Percentiles rank a stretch among this genome's conserved stretches.
Evolutionary conservation across 1,139 yeast species (phyloP).

Genomic region (Wickerhamomyces sp.): DNA sequence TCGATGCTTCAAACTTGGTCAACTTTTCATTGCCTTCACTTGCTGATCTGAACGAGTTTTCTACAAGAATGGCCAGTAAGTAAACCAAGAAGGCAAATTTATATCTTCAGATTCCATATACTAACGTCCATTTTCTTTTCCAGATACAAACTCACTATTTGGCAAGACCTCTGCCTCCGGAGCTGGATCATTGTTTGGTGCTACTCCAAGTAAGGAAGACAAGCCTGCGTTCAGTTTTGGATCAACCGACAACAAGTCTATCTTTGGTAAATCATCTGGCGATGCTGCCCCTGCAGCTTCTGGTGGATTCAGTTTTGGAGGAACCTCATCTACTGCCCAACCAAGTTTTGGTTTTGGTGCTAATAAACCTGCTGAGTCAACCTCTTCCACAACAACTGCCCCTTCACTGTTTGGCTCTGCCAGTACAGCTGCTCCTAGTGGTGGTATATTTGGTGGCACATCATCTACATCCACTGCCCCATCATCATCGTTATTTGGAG

Average conservation of each 20-base stretch:
- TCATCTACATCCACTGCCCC: background rate
- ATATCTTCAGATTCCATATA: background rate
- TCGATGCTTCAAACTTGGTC: background rate
- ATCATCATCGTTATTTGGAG: background rate
- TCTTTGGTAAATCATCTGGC: background rate
- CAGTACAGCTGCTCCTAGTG: background rate
- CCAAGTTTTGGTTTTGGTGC: slow-evolving; percentile 24
- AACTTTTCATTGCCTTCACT: background rate
- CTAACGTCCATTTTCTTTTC: background rate
- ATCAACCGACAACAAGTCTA: slow-evolving; percentile 1
- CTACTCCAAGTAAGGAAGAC: slow-evolving; percentile 20
- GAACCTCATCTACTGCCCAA: slow-evolving; percentile 20
- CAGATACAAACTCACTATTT: slow-evolving; percentile 13
- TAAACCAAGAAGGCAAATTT: too few species aligned
- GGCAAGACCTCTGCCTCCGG: slow-evolving; percentile 17
- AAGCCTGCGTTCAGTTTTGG: slow-evolving; percentile 27
- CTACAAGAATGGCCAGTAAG: too few species aligned
- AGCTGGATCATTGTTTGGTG: slow-evolving; percentile 21
- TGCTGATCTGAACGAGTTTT: too few species aligned
- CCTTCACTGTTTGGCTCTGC: background rate
- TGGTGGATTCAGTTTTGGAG: slow-evolving; percentile 22
- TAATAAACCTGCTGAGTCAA: slow-evolving; percentile 13
- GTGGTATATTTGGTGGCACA: background rate
- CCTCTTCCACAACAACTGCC: slow-evolving; percentile 11
- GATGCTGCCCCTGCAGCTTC: slow-evolving; percentile 11